Evolutionary conservation across 768 basidiomycete genomes (phyloP), one percentile per base, ranked within the genome.

Genomic region (Mycena epipterygia): DNA sequence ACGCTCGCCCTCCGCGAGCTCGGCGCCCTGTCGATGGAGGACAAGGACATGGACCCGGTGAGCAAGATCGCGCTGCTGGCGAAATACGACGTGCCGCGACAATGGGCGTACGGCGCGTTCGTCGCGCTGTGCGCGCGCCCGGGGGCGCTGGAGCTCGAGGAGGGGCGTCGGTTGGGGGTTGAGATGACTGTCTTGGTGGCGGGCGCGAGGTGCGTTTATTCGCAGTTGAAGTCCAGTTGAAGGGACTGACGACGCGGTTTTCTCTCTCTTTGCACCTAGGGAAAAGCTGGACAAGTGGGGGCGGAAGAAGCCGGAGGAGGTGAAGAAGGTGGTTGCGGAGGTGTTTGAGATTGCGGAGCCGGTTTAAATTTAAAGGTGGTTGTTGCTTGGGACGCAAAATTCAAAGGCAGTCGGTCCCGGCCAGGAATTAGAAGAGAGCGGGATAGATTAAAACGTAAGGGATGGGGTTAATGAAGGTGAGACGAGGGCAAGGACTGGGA

Each of bases 11-110:
- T 81, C 63, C 53, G 64, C 23, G 76, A 81, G 39, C 76, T 82
- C 17, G 57, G 64, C 13, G 48, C 77, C 14, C 12, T 17, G 16
- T 13, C 8, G 13, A 21, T 19, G 42, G 42, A 11, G 42, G 42
- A 17, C 42, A 42, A 42, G 8, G 21, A 42, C 14, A 8, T 21
- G 44, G 44, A 46, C n/a, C n/a, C 21, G 16, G 21, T n/a, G 44
- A 19, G n/a, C 11, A n/a, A 46, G 44, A 85, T 89, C 13, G 72
- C 76, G 9, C 75, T 84, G 0, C 84, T 85, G 66, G 84, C 84
- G 35, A 52, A 73, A n/a, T 81, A 84, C 69, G 67, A 77, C 0
- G 76, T 89, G 37, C 42, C 39, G 29, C 65, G 56, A 25, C 71
- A 78, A 48, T 80, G 79, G 78, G 75, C 73, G 14, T 67, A 70